These are phyloP conservation scores for Eragrostis nindensis DNA, from an alignment of 176 grass and related monocot genomes.

Conservation along the genomic window DNA sequence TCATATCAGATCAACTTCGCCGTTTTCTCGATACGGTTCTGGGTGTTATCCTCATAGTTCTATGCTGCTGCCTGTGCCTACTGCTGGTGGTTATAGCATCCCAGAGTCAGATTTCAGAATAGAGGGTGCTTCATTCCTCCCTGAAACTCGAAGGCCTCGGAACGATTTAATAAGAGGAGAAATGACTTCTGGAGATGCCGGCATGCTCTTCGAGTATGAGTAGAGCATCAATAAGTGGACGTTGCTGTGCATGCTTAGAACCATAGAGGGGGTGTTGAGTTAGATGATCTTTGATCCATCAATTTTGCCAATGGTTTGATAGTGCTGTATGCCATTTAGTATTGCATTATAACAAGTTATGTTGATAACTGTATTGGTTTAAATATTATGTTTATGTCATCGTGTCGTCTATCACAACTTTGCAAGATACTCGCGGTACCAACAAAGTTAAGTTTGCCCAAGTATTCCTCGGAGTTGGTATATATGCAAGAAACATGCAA, in stretches of 20 bases:
- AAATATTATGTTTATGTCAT: constrained; percentile 1
- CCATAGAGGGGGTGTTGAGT: constrained; percentile 15
- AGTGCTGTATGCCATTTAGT: constrained; percentile 10
- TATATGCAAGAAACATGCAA: background rate
- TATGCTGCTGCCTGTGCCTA: constrained; percentile 23
- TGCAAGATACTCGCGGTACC: constrained; percentile 4
- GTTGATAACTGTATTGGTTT: constrained; percentile 19
- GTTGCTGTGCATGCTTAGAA: constrained; percentile 30
- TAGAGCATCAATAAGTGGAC: constrained; percentile 21
- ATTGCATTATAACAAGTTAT: constrained; percentile 17
- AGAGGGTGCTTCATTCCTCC: constrained; percentile 32
- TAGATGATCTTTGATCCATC: constrained; percentile 2
- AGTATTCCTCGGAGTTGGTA: background rate
- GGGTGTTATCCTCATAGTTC: constrained; percentile 38
- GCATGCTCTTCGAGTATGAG: constrained; percentile 38
- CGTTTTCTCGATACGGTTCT: constrained; percentile 33
- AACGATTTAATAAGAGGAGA: constrained; percentile 31
- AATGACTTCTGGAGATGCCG: constrained; percentile 43
- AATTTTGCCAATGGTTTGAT: constrained; percentile 24
- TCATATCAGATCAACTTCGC: constrained; percentile 24
- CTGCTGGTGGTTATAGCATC: constrained; percentile 36
- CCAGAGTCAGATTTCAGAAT: constrained; percentile 41
- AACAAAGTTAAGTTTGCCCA: background rate
- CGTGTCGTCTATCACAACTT: too few species aligned
- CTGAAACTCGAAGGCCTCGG: constrained; percentile 32